Evolutionary conservation across 177 flowering plant species (phyloP).

Genomic region (Vitis hybrid): DNA sequence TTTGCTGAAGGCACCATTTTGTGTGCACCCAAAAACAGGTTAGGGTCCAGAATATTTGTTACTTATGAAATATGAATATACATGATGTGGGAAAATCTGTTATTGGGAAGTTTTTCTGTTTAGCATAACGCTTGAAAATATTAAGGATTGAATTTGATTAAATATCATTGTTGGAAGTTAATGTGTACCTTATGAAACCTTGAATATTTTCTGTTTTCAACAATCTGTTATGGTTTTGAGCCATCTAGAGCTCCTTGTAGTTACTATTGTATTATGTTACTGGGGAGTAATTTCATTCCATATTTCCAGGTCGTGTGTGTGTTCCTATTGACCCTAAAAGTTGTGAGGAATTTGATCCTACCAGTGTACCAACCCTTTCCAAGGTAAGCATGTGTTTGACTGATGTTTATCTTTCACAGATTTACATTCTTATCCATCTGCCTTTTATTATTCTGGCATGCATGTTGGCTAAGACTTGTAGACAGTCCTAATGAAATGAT

Average conservation of each 20-base stretch:
- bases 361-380: slow-evolving; percentile 82
- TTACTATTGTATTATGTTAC: not conserved
- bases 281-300: not conserved
- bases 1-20: slow-evolving; percentile 95
- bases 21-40: slow-evolving; percentile 99
- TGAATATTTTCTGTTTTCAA: not conserved
- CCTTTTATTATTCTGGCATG: not conserved
- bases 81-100: no score
- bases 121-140: not conserved
- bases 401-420: not conserved
- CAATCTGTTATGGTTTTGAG: not conserved
- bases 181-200: not conserved
- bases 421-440: not conserved
- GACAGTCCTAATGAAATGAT: not conserved
- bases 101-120: no score
- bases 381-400: slow-evolving; percentile 41
- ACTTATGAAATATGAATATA: no score
- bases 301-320: slow-evolving; percentile 80
- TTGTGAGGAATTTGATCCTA: slow-evolving; percentile 97
- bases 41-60: slow-evolving; percentile 7
- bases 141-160: not conserved
- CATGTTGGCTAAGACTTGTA: not conserved
- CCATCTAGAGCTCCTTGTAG: not conserved
- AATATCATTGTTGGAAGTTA: not conserved
- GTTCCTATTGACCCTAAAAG: slow-evolving; percentile 83